Conservation (phyloP, 768 basidiomycete genomes). For the Hygrophoropsis aurantiaca region DNA sequence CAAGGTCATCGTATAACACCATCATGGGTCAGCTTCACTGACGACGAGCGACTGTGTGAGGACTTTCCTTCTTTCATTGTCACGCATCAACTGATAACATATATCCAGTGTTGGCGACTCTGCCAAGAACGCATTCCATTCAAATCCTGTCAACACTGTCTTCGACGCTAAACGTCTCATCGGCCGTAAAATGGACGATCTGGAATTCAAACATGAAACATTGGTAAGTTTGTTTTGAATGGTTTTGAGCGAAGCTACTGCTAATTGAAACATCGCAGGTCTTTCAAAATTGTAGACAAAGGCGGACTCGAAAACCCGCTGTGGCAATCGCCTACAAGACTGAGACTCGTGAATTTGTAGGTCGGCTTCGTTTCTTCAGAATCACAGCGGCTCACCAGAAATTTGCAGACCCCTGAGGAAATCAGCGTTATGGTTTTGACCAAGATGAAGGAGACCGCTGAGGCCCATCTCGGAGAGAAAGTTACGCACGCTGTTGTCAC, state of each 20-base stretch:
- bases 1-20: too few relatives aligned
- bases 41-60: too few relatives aligned
- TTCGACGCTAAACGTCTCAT: slow-evolving; percentile 97
- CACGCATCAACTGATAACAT: neutral
- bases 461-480: slow-evolving; percentile 94
- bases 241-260: neutral
- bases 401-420: slow-evolving; percentile 82
- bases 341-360: slow-evolving; percentile 78
- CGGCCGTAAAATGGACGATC: slow-evolving; percentile 81
- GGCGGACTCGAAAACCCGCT: slow-evolving; percentile 76
- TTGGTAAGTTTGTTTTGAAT: slow-evolving; percentile 41
- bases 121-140: slow-evolving; percentile 94
- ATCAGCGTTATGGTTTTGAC: slow-evolving; percentile 92
- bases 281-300: slow-evolving; percentile 80
- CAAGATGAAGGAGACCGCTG: slow-evolving; percentile 99
- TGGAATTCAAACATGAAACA: slow-evolving; percentile 84
- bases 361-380: slow-evolving; percentile 26
- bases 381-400: neutral
- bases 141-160: too few relatives aligned
- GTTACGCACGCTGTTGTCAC: slow-evolving; percentile 98
- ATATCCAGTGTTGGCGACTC: slow-evolving; percentile 75
- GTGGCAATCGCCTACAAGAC: slow-evolving; percentile 54
- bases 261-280: slow-evolving; percentile 25
- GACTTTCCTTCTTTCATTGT: slow-evolving; percentile 21
- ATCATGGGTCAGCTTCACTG: slow-evolving; percentile 83